Evolutionary conservation across 352 stramenopile genomes (phyloP).

Genomic region (Globisporangium echinulatum): DNA sequence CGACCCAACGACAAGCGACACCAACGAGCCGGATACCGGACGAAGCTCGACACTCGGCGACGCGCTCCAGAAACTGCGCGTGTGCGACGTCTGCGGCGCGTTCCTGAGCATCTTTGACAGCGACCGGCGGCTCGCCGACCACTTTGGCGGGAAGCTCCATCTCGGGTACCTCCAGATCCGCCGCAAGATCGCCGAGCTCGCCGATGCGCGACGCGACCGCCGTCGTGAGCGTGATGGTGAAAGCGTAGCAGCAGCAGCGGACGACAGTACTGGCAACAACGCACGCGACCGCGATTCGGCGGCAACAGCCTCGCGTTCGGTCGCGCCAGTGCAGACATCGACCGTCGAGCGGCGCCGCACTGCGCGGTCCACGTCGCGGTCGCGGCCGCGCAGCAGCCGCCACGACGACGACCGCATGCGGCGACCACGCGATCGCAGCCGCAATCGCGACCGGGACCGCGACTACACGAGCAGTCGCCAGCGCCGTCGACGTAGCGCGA

Average conservation of each 20-base stretch:
- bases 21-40: conserved; percentile 7
- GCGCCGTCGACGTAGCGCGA: conserved; percentile 19
- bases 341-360: conserved; percentile 3
- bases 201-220: conserved; percentile 24
- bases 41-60: conserved; percentile 7
- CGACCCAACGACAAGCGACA: background rate
- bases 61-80: conserved; percentile 80
- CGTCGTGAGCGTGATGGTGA: conserved; percentile 10
- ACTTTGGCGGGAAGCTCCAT: conserved; percentile 90
- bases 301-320: background rate
- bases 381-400: conserved; percentile 9
- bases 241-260: too few species aligned
- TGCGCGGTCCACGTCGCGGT: conserved; percentile 17
- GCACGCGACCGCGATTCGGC: background rate
- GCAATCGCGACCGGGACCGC: conserved; percentile 20
- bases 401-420: conserved; percentile 6
- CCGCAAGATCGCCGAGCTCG: conserved; percentile 76
- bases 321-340: background rate
- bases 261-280: background rate
- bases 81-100: conserved; percentile 89
- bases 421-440: conserved; percentile 9
- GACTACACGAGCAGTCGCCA: conserved; percentile 21
- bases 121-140: conserved; percentile 82
- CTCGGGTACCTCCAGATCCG: conserved; percentile 87
- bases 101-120: conserved; percentile 92